Percentiles rank a stretch among this genome's conserved stretches.
Evolutionary conservation across 768 basidiomycete species (phyloP).

Genomic region (Kwoniella sp.): DNA sequence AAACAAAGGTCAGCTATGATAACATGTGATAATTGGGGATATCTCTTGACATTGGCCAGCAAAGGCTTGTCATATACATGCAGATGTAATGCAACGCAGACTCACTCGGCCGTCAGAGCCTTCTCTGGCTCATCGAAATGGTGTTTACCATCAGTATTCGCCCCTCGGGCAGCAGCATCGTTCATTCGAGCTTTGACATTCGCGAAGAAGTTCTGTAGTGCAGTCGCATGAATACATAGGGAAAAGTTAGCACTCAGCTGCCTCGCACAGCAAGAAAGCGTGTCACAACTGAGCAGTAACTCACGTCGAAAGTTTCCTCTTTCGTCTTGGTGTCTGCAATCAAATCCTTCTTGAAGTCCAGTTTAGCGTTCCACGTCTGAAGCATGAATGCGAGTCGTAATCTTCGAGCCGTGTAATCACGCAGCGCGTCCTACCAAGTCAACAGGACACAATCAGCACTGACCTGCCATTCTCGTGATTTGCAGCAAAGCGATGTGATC

Average conservation of each 20-base stretch:
- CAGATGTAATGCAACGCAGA: background rate
- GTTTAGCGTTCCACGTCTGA: constrained; percentile 86
- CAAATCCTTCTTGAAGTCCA: constrained; percentile 89
- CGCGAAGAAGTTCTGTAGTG: constrained; percentile 85
- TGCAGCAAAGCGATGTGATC: too few species aligned
- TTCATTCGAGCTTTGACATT: constrained; percentile 77
- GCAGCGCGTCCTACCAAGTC: constrained; percentile 73
- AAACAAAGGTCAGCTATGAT: background rate
- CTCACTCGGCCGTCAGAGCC: constrained; percentile 69
- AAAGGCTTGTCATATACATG: background rate
- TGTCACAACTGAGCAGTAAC: constrained; percentile 36
- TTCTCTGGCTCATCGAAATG: constrained; percentile 63
- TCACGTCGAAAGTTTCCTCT: constrained; percentile 81
- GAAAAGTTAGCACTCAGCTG: too few species aligned
- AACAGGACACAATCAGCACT: too few species aligned
- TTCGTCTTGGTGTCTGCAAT: constrained; percentile 82
- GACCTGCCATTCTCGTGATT: background rate
- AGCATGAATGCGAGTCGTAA: constrained; percentile 87
- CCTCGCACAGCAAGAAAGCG: background rate
- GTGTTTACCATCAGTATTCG: constrained; percentile 56
- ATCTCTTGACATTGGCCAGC: constrained; percentile 7
- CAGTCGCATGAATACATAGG: background rate
- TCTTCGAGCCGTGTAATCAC: constrained; percentile 80
- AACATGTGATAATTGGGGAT: background rate
- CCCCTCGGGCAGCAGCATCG: constrained; percentile 58